Conservation (phyloP, 345 rosid species). For the Salix suchowensis region DNA sequence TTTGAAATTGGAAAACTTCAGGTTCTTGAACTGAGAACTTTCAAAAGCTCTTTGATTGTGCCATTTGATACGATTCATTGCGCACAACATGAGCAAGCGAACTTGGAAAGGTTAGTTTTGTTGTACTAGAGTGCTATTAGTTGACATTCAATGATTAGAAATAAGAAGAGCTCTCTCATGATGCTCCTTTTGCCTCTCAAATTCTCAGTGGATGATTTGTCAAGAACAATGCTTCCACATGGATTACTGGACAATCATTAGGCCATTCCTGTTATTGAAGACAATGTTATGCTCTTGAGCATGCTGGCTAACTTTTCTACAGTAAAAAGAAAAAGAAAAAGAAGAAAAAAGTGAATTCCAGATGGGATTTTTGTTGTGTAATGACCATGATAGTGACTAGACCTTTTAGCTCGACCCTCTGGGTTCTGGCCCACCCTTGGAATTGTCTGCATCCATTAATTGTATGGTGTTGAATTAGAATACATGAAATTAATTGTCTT, state of each 20-base stretch:
- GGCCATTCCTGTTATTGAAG: neutral
- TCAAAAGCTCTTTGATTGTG: conserved; percentile 31
- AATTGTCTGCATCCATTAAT: neutral
- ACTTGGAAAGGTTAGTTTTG: conserved; percentile 10
- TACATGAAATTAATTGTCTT: neutral
- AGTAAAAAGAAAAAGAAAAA: neutral
- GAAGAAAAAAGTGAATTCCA: neutral
- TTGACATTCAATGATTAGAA: conserved; percentile 2
- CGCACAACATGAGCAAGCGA: conserved; percentile 19
- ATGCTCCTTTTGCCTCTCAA: conserved; percentile 14
- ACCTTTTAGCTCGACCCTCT: conserved; percentile 9
- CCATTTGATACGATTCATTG: neutral
- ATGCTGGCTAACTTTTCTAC: neutral
- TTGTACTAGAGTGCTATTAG: conserved; percentile 4
- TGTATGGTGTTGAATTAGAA: conserved; percentile 3
- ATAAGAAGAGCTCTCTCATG: neutral
- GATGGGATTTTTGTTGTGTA: conserved; percentile 1
- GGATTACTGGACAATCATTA: neutral
- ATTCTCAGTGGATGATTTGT: neutral
- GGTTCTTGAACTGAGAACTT: neutral
- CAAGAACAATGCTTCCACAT: neutral
- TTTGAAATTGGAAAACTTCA: neutral
- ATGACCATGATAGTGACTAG: conserved; percentile 18
- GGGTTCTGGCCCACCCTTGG: neutral
- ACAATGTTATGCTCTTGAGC: neutral